Percentiles rank a stretch among this genome's conserved stretches.
Conservation (phyloP, 2,329 filamentous ascomycete species). For the Neofusicoccum ribis region DNA sequence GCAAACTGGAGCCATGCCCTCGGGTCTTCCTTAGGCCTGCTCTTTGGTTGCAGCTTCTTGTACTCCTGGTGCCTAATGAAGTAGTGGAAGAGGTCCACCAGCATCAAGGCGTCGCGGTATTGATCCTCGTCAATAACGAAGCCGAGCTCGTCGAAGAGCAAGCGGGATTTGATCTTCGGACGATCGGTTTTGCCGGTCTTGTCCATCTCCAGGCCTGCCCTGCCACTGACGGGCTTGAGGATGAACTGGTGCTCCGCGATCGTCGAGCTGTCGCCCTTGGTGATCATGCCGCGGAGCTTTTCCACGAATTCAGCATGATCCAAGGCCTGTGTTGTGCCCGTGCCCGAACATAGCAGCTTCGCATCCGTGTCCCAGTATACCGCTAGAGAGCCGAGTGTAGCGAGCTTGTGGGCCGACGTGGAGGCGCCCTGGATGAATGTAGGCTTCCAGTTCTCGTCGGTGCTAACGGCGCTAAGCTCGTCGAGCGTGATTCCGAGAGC, state of each 20-base stretch:
- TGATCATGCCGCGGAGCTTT: slow-evolving; percentile 77
- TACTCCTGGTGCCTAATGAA: slow-evolving; percentile 98
- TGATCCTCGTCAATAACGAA: slow-evolving; percentile 97
- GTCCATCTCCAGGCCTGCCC: slow-evolving; percentile 91
- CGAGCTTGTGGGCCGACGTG: slow-evolving; percentile 86
- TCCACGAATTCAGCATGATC: slow-evolving; percentile 75
- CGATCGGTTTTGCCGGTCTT: slow-evolving; percentile 79
- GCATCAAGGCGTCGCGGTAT: slow-evolving; percentile 95
- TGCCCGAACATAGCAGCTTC: slow-evolving; percentile 76
- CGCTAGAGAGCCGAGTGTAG: slow-evolving; percentile 82
- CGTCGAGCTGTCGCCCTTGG: slow-evolving; percentile 62
- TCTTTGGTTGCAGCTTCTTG: slow-evolving; percentile 86
- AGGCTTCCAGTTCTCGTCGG: slow-evolving; percentile 90
- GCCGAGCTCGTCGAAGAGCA: slow-evolving; percentile 96
- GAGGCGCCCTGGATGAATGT: slow-evolving; percentile 91
- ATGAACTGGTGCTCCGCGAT: slow-evolving; percentile 81
- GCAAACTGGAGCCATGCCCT: slow-evolving; percentile 92
- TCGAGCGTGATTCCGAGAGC: slow-evolving; percentile 88
- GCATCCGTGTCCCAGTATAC: slow-evolving; percentile 99
- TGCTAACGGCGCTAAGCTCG: slow-evolving; percentile 96
- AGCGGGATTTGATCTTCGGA: slow-evolving; percentile 84
- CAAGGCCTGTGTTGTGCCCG: slow-evolving; percentile 65
- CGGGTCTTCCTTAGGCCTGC: slow-evolving; percentile 82
- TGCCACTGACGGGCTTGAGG: slow-evolving; percentile 90
- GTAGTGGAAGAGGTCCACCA: slow-evolving; percentile 97